Evolutionary conservation across 495 filamentous ascomycete species (phyloP), one percentile per base, ranked within the genome.

Genomic region (Podospora sp.): DNA sequence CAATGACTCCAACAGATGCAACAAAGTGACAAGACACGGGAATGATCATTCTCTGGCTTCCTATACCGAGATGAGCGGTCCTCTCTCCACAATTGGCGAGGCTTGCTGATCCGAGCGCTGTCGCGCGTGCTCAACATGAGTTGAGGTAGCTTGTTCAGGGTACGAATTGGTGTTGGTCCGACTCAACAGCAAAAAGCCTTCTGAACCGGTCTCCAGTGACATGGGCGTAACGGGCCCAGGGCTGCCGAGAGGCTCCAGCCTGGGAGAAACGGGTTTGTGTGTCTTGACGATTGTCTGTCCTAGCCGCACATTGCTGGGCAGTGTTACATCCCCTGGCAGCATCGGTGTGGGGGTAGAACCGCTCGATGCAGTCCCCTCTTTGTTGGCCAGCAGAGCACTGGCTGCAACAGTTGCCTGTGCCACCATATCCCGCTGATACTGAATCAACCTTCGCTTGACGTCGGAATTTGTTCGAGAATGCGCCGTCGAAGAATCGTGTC

Each of bases 221-320:
- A 95, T 82, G 0, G 92, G 91, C 1, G 92, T 94, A 49, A 94
- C 90, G 0, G 90, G 90, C 0, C 91, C 91, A 0, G 91, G 90
- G 53, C 89, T 92, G n/a, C 86, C 85, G 3, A 91, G 81, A 1
- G 92, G 92, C 25, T 81, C 80, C 36, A 95, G 73, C 20, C 86
- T 80, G 8, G 92, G 92, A 22, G 88, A 88, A 12, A 79, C 79
- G 40, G 90, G 83, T 67, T 75, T 77, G 63, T 88, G 82, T 52
- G 71, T 72, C 78, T 71, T 72, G 26, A 74, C 33, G 9, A 72
- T 53, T 0, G 29, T 56, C 0, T 50, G 40, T 16, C 67, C 68
- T 1, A 69, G 70, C 22, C 65, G 52, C 20, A 65, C 55, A 18
- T 61, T 51, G 63, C n/a, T 61, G 8, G 59, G 55, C 2, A 65